Evolutionary conservation across 2,329 filamentous ascomycete species (phyloP).

Genomic region (Diaporthe ampelina): DNA sequence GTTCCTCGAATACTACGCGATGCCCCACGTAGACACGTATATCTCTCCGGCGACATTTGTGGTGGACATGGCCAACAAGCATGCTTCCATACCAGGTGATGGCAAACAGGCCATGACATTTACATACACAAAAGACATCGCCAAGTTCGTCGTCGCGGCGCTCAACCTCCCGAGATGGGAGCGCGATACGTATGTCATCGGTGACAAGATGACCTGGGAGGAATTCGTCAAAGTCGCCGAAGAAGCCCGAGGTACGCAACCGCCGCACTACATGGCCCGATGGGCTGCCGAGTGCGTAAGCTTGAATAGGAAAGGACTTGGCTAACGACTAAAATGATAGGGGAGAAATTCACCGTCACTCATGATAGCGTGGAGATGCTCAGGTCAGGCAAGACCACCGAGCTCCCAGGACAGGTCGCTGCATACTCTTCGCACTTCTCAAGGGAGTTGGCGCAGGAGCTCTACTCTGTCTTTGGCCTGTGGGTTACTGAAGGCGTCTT

Average conservation of each 20-base stretch:
- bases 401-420: constrained; percentile 14
- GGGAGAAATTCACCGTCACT: constrained; percentile 1
- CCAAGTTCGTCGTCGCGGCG: constrained; percentile 57
- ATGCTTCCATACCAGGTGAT: constrained; percentile 63
- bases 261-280: background rate
- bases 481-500: constrained; percentile 14
- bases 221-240: constrained; percentile 58
- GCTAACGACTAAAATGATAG: background rate
- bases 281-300: background rate
- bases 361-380: constrained; percentile 17
- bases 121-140: constrained; percentile 65
- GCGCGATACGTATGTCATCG: constrained; percentile 51
- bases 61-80: constrained; percentile 58
- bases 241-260: constrained; percentile 44
- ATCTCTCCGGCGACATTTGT: constrained; percentile 57
- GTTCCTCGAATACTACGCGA: constrained; percentile 62
- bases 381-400: background rate
- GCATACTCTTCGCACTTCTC: background rate
- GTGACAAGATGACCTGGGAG: constrained; percentile 59
- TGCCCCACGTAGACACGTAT: constrained; percentile 54
- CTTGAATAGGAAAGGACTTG: background rate
- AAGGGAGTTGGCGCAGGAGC: background rate
- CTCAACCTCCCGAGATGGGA: constrained; percentile 61
- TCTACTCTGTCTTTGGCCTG: constrained; percentile 1
- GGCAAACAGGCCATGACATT: constrained; percentile 60